phyloP scores from a whole-genome alignment of 768 basidiomycete genomes.

The Albatrellus ellisii region DNA sequence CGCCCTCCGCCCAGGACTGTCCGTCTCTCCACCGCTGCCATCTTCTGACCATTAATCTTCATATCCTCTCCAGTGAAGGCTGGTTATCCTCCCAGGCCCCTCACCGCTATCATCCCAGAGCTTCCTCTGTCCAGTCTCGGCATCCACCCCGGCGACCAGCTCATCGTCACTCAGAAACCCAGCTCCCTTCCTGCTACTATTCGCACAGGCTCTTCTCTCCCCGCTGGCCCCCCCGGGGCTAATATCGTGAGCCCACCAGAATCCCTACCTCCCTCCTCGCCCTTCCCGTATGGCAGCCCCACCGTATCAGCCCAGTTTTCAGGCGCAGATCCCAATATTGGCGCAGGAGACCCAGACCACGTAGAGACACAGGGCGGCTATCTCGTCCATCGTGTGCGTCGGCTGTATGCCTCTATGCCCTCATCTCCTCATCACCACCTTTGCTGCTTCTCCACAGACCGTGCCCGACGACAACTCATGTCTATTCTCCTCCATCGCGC shows the following conservation, averaged over 20 bases:
- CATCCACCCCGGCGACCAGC: slow-evolving; percentile 67
- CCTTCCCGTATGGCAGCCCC: slow-evolving; percentile 4
- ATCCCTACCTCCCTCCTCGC: slow-evolving; percentile 11
- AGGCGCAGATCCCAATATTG: slow-evolving; percentile 13
- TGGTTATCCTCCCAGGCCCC: slow-evolving; percentile 73
- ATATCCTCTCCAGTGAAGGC: slow-evolving; percentile 40
- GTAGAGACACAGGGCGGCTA: slow-evolving; percentile 52
- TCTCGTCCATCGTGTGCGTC: slow-evolving; percentile 57
- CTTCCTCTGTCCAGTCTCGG: slow-evolving; percentile 68
- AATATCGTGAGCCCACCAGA: slow-evolving; percentile 15
- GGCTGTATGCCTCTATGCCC: no score
- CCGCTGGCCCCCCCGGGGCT: slow-evolving; percentile 13
- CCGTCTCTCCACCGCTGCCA: slow-evolving; percentile 18
- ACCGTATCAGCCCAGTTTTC: no score
- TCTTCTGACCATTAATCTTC: background rate
- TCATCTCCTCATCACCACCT: background rate
- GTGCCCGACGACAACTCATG: slow-evolving; percentile 99
- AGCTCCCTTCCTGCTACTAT: no score
- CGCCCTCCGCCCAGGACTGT: slow-evolving; percentile 70
- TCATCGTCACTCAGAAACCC: slow-evolving; percentile 52
- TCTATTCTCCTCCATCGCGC: slow-evolving; percentile 76
- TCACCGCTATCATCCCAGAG: slow-evolving; percentile 54
- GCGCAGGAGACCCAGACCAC: slow-evolving; percentile 29
- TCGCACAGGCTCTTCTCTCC: slow-evolving; percentile 11
- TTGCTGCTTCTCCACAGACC: slow-evolving; percentile 29